These are phyloP conservation scores for Fraxinus platypoda DNA, from an alignment of 305 asterid genomes.

Conservation along the genomic window DNA sequence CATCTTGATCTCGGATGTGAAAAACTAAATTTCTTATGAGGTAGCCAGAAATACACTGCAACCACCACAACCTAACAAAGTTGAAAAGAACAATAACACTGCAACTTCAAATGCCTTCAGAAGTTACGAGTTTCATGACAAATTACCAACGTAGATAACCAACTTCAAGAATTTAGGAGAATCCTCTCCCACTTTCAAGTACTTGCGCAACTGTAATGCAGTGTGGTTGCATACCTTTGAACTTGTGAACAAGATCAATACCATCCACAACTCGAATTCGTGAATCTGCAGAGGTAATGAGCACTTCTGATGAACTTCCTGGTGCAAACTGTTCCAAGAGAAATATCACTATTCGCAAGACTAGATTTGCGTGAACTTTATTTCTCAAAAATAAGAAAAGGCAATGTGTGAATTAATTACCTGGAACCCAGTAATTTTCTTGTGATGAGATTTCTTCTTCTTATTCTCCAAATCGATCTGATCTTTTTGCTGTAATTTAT, in stretches of 20 bases:
- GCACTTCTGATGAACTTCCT: conserved; percentile 92
- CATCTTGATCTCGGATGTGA: background rate
- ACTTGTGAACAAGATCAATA: conserved; percentile 81
- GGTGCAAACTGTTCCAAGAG: conserved; percentile 74
- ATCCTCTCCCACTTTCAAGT: conserved; percentile 3
- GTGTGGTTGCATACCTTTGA: conserved; percentile 61
- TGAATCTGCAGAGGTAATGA: conserved; percentile 93
- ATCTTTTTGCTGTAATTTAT: conserved; percentile 65
- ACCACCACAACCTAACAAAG: background rate
- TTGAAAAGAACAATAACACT: background rate
- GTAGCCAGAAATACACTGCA: background rate
- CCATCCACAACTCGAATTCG: conserved; percentile 89
- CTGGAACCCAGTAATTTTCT: conserved; percentile 97
- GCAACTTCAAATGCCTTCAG: background rate
- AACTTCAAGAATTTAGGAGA: conserved; percentile 3
- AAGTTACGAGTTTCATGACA: background rate
- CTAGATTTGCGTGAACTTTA: background rate
- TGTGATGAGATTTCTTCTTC: conserved; percentile 87
- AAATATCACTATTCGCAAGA: conserved; percentile 25
- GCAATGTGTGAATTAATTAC: conserved; percentile 33
- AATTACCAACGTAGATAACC: background rate
- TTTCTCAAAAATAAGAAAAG: background rate
- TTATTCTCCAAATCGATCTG: conserved; percentile 81
- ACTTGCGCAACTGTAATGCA: background rate
- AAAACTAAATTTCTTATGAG: background rate